These are phyloP conservation scores for Lodderomyces metapsilosis DNA, from an alignment of 1,139 yeast species.

Conservation along the genomic window DNA sequence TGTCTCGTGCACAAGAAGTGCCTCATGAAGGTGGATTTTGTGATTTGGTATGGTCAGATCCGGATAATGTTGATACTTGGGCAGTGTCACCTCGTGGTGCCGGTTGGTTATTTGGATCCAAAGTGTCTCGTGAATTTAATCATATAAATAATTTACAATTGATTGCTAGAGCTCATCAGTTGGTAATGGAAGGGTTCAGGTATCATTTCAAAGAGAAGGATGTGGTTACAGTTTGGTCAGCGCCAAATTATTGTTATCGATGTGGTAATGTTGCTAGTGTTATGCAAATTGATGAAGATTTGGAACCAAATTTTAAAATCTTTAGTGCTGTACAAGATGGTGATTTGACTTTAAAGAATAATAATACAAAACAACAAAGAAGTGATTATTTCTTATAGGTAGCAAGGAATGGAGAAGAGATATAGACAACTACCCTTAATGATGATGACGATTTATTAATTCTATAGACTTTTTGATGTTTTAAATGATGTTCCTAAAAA, in stretches of 20 bases:
- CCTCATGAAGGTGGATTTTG: constrained; percentile 99
- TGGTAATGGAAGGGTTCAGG: constrained; percentile 97
- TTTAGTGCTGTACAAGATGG: constrained; percentile 97
- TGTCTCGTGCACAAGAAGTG: constrained; percentile 97
- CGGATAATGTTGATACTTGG: constrained; percentile 98
- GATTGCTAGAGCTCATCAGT: constrained; percentile 95
- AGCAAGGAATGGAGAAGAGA: background rate
- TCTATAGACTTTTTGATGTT: background rate
- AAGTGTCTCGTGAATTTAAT: constrained; percentile 90
- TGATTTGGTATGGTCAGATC: constrained; percentile 96
- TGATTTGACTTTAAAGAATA: constrained; percentile 60
- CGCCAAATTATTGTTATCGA: constrained; percentile 96
- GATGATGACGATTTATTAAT: constrained; percentile 3
- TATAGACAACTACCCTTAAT: background rate
- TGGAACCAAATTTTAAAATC: constrained; percentile 87
- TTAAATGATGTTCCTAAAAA: background rate
- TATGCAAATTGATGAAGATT: constrained; percentile 87
- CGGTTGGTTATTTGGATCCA: constrained; percentile 94
- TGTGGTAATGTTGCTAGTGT: constrained; percentile 99
- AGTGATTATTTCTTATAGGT: constrained; percentile 78
- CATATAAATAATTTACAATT: constrained; percentile 84
- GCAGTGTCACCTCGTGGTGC: constrained; percentile 99
- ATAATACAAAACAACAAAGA: constrained; percentile 70
- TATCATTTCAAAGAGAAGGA: constrained; percentile 93
- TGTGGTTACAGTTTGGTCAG: constrained; percentile 97